These are phyloP conservation scores for Lasiosphaeria ovina DNA, from an alignment of 495 filamentous ascomycete genomes.

Conservation along the genomic window DNA sequence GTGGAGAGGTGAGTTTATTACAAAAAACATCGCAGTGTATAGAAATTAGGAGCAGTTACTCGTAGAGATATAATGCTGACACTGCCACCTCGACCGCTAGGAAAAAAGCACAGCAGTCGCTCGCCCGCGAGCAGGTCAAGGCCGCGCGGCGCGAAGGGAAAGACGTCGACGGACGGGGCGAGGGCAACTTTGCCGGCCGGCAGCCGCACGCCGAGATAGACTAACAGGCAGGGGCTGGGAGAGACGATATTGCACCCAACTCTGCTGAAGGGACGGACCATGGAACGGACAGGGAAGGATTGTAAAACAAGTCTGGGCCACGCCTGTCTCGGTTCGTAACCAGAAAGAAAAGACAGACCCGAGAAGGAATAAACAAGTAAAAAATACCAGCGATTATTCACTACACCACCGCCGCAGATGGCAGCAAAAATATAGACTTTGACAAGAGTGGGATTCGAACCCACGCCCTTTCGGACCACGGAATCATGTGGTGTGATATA, in stretches of 20 bases:
- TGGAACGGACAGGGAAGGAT: no score
- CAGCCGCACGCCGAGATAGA: no score
- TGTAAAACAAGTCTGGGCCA: no score
- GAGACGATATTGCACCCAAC: no score
- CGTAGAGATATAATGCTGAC: background rate
- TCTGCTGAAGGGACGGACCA: no score
- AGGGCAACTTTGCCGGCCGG: background rate
- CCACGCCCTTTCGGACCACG: constrained; percentile 2
- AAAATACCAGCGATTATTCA: no score
- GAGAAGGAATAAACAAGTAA: no score
- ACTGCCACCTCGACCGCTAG: constrained; percentile 10
- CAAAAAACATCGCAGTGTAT: background rate
- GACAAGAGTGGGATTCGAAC: constrained; percentile 2
- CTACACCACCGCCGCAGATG: no score
- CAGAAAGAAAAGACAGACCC: no score
- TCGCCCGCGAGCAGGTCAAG: constrained; percentile 31
- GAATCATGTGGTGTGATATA: background rate
- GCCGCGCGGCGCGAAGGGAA: constrained; percentile 27
- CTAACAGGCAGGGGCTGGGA: no score
- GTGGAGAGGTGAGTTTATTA: constrained; percentile 36
- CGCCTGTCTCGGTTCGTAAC: no score
- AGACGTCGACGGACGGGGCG: constrained; percentile 22
- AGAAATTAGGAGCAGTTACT: no score
- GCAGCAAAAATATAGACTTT: background rate
- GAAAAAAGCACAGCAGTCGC: constrained; percentile 35